Evolutionary conservation across 345 rosid species (phyloP), one percentile per base, ranked within the genome.

Genomic region (Atalantia buxifolia): DNA sequence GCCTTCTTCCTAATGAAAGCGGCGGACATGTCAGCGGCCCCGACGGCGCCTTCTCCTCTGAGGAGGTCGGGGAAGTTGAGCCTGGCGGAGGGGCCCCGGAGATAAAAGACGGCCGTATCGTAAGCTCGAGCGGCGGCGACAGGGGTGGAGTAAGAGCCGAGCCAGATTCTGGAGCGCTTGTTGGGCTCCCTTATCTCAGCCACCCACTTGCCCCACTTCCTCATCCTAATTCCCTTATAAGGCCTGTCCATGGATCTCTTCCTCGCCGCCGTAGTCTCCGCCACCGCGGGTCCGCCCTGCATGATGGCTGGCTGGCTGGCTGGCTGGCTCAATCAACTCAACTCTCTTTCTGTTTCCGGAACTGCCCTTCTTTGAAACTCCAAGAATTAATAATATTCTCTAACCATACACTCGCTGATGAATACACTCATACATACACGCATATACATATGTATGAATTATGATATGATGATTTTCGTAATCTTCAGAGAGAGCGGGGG

Each of bases 171-270:
- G 0, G 99, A 96, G 7, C 99, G 86, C 62, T 96, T 96, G 77
- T 96, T 96, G 0, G 99, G 99, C 83, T 96, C 99, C 45, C 99
- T 82, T 66, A 96, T 93, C 95, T 96, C 99, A 4, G 99, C 99
- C 28, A 96, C 99, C 99, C 99, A 96, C 81, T 96, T 96, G 0
- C 99, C 99, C 99, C 99, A 96, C 91, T 96, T 96, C 84, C 99
- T 88, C 99, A 96, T 96, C 94, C 99, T 90, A 80, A 96, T 96
- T 67, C 99, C 99, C 80, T 96, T 96, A 83, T 88, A 96, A 3
- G 84, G 89, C 78, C 91, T 85, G 71, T 88, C 94, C 30, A 83
- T 76, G 27, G 68, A 81, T 62, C 84, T 79, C 75, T 87, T 86
- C 76, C 89, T 83, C 56, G 59, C 79, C 62, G 72, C 66, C 16